Evolutionary conservation across 192 early-diverging fungal species (phyloP).

Genomic region (Linnemannia exigua): DNA sequence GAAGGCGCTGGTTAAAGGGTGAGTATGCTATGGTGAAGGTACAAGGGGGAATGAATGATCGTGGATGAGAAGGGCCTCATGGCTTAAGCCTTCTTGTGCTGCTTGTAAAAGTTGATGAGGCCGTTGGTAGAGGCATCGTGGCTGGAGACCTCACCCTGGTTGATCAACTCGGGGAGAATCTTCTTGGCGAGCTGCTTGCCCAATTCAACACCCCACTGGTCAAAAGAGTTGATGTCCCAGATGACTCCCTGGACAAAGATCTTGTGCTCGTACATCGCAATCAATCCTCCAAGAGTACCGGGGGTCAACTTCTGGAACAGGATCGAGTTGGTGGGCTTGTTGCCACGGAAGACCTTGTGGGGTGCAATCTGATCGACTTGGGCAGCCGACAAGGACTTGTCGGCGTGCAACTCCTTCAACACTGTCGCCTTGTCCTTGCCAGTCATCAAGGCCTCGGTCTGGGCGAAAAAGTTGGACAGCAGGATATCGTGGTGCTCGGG

Average conservation of each 20-base stretch:
- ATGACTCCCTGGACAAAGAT: constrained; percentile 99
- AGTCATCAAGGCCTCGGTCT: constrained; percentile 97
- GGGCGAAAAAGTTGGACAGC: constrained; percentile 99
- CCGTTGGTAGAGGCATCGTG: constrained; percentile 98
- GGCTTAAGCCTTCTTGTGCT: constrained; percentile 59
- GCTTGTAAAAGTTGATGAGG: constrained; percentile 94
- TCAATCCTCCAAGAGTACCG: constrained; percentile 89
- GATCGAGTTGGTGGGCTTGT: constrained; percentile 97
- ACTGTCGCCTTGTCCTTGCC: constrained; percentile 91
- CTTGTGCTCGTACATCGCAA: constrained; percentile 99
- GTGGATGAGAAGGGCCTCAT: no score
- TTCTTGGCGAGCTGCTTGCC: constrained; percentile 99
- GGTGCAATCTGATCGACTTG: constrained; percentile 79
- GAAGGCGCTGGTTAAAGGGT: neutral
- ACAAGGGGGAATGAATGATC: no score
- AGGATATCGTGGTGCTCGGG: constrained; percentile 93
- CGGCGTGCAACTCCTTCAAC: constrained; percentile 81
- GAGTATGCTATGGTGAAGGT: neutral
- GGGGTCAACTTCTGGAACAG: constrained; percentile 95
- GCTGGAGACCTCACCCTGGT: constrained; percentile 64
- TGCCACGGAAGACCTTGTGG: constrained; percentile 99
- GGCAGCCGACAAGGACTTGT: constrained; percentile 62
- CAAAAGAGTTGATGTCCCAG: constrained; percentile 98
- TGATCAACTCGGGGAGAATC: constrained; percentile 89
- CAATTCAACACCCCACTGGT: constrained; percentile 97